Conservation (phyloP, 2,329 filamentous ascomycete species). For the Aspergillus phoenicis region DNA sequence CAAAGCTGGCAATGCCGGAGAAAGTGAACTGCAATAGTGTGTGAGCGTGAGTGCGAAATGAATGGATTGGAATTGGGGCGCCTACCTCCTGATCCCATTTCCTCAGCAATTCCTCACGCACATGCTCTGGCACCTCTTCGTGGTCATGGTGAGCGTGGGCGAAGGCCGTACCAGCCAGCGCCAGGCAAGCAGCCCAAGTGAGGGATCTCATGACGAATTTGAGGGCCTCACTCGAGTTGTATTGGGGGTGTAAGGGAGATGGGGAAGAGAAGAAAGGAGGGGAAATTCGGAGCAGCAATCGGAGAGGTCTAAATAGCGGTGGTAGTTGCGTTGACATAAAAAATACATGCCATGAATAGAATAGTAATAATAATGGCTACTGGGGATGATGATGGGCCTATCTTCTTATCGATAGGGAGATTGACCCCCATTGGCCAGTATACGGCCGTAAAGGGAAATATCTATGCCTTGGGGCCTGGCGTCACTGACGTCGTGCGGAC, state of each 20-base stretch:
- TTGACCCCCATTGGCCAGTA: slow-evolving; percentile 15
- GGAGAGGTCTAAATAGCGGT: slow-evolving; percentile 13
- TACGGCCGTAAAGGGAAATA: not conserved
- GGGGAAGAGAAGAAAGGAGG: not conserved
- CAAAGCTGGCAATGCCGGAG: slow-evolving; percentile 74
- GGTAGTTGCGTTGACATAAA: slow-evolving; percentile 1
- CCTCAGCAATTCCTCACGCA: slow-evolving; percentile 46
- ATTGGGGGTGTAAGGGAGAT: not conserved
- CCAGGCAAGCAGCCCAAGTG: slow-evolving; percentile 33
- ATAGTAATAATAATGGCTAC: not conserved
- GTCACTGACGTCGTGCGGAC: slow-evolving; percentile 34
- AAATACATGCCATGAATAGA: not conserved
- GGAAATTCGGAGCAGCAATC: not conserved
- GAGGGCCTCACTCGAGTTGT: not conserved
- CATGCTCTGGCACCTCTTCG: slow-evolving; percentile 41
- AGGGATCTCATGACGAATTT: slow-evolving; percentile 31
- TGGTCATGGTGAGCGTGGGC: slow-evolving; percentile 46
- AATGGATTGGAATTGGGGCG: not conserved
- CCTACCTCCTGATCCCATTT: slow-evolving; percentile 53
- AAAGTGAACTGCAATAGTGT: slow-evolving; percentile 60
- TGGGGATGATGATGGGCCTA: slow-evolving; percentile 1
- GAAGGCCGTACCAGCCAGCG: slow-evolving; percentile 35
- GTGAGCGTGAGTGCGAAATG: not conserved
- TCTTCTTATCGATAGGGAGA: slow-evolving; percentile 28
- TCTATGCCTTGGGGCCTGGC: slow-evolving; percentile 23